Conservation (phyloP, 495 filamentous ascomycete genomes). For the Xylaria curta region DNA sequence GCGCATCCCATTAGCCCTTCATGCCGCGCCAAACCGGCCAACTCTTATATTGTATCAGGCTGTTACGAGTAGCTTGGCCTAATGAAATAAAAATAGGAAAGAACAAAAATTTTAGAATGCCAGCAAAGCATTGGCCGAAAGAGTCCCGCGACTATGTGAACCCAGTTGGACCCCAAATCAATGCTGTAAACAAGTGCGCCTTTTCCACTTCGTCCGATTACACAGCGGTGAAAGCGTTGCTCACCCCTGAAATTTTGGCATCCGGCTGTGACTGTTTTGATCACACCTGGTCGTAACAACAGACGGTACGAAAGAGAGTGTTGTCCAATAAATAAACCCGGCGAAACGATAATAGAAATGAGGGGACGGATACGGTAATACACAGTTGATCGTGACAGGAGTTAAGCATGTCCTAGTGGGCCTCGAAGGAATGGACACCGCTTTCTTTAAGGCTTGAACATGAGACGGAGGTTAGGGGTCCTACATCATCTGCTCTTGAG, state of each 20-base stretch:
- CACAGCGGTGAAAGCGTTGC: conserved; percentile 14
- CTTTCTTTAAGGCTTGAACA: background rate
- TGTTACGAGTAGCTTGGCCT: background rate
- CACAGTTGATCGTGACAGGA: conserved; percentile 4
- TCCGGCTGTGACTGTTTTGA: background rate
- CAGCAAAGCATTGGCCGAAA: background rate
- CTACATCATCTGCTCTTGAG: conserved; percentile 98
- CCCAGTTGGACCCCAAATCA: conserved; percentile 12
- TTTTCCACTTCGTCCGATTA: conserved; percentile 21
- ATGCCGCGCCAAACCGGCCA: background rate
- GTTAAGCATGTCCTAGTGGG: background rate
- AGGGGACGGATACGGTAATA: conserved; percentile 13
- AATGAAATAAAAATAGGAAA: conserved; percentile 12
- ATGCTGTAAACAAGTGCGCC: conserved; percentile 22
- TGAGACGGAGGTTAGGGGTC: background rate
- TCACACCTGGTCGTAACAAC: background rate
- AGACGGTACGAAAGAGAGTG: background rate
- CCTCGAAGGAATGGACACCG: background rate
- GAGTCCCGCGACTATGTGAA: conserved; percentile 13
- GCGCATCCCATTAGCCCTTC: conserved; percentile 26
- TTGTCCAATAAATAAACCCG: background rate
- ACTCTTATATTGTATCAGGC: conserved; percentile 27
- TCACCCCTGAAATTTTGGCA: conserved; percentile 8
- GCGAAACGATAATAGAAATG: conserved; percentile 11
- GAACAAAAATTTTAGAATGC: background rate